Percentiles rank a stretch among this genome's conserved stretches.
Conservation (phyloP, 2,329 filamentous ascomycete genomes). For the Immersiporthe knoxdaviesiana region DNA sequence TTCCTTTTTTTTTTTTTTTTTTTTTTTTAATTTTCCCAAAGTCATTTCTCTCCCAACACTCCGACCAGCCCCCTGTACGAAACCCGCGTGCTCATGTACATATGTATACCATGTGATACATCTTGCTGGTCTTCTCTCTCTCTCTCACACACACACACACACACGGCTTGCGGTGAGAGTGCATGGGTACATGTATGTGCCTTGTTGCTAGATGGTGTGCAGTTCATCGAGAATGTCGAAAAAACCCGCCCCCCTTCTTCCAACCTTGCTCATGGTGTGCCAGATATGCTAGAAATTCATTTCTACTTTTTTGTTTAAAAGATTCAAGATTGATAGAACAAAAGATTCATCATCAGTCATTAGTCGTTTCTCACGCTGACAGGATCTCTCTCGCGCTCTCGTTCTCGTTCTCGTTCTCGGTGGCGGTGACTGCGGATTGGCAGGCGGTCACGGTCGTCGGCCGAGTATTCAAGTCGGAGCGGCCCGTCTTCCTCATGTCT, state of each 20-base stretch:
- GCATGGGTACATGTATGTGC: too few species aligned
- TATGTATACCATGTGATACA: constrained; percentile 1
- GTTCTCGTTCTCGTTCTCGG: constrained; percentile 33
- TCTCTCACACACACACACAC: too few species aligned
- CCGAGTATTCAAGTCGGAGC: constrained; percentile 38
- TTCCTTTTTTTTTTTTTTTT: not conserved
- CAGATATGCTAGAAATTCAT: not conserved
- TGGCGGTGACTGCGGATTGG: constrained; percentile 39
- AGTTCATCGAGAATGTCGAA: not conserved
- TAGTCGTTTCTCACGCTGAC: constrained; percentile 31
- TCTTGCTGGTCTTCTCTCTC: constrained; percentile 6
- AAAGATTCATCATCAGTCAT: not conserved
- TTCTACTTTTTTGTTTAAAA: too few species aligned
- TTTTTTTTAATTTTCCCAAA: not conserved
- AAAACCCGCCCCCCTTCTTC: not conserved
- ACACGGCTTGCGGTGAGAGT: not conserved
- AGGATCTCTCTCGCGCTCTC: constrained; percentile 26
- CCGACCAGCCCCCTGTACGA: not conserved
- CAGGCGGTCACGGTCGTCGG: constrained; percentile 33
- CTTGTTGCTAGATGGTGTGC: not conserved
- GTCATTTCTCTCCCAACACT: not conserved
- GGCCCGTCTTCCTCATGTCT: constrained; percentile 37
- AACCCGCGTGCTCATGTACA: not conserved
- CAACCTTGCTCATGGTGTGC: not conserved
- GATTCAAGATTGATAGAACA: not conserved